Percentiles rank a stretch among this genome's conserved stretches.
phyloP scores from a whole-genome alignment of 2,329 filamentous ascomycete species.

The Xylaria polymorpha region DNA sequence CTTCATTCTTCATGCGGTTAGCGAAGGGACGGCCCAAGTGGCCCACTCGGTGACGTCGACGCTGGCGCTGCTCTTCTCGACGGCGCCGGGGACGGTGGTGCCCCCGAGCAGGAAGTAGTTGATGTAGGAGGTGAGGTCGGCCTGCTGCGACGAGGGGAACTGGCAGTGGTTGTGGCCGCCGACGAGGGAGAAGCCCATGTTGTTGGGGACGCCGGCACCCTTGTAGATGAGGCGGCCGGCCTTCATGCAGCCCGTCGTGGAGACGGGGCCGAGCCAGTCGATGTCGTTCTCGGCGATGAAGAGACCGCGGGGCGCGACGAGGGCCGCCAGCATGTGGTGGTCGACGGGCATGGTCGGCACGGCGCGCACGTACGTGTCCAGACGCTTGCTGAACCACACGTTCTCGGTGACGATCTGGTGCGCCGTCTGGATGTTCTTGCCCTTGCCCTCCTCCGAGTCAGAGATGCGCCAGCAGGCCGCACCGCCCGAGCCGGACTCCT shows the following conservation, averaged over 20 bases:
- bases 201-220: slow-evolving; percentile 62
- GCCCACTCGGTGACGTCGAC: slow-evolving; percentile 56
- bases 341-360: slow-evolving; percentile 63
- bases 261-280: slow-evolving; percentile 68
- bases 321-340: slow-evolving; percentile 68
- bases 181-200: slow-evolving; percentile 68
- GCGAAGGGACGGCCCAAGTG: slow-evolving; percentile 55
- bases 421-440: slow-evolving; percentile 70
- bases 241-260: slow-evolving; percentile 69
- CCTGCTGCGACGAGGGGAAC: slow-evolving; percentile 64
- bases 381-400: slow-evolving; percentile 69
- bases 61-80: slow-evolving; percentile 55
- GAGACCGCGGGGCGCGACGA: slow-evolving; percentile 67
- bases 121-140: slow-evolving; percentile 65
- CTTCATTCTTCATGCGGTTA: slow-evolving; percentile 39
- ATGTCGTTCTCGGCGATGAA: slow-evolving; percentile 68
- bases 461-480: slow-evolving; percentile 71
- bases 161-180: slow-evolving; percentile 66
- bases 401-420: slow-evolving; percentile 69
- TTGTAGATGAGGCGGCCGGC: slow-evolving; percentile 65
- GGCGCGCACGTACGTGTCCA: slow-evolving; percentile 63
- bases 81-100: slow-evolving; percentile 49
- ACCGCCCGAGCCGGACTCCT: slow-evolving; percentile 71
- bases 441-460: slow-evolving; percentile 60
- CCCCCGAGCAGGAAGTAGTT: slow-evolving; percentile 63